Evolutionary conservation across 257 asterid genomes (phyloP), one percentile per base, ranked within the genome.

Genomic region (Eustoma russellianum): DNA sequence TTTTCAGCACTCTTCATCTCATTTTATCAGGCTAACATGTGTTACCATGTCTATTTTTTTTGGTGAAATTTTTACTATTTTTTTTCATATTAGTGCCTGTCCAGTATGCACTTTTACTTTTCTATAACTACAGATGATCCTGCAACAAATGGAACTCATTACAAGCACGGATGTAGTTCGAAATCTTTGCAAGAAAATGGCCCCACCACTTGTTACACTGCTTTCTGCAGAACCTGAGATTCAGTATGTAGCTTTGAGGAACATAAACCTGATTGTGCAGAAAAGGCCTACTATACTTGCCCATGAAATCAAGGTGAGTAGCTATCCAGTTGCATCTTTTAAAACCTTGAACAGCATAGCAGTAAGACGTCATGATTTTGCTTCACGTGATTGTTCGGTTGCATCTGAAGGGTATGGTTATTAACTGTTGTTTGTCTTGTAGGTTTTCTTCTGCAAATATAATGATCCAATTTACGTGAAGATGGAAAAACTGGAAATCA

Each of bases 121-220:
- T 48, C 34, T 48, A 67, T 35, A 64, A 57, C 47, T 68, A 63
- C 93, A 92, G 99, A 81, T 92, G 97, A 92, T 92, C 74, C 99
- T 92, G 70, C 79, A 85, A 68, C 99, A 92, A 83, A 92, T 92
- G 99, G 99, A 92, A 74, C 81, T 88, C 66, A 92, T 92, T 56
- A 83, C 91, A 57, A 88, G 99, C 86, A 85, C 97, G 17, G 99
- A 92, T 73, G 94, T 88, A 18, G 94, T 92, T 60, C 86, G 95
- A 56, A 88, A 92, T 72, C 95, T 92, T 50, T 92, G 99, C 81
- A 92, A 92, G 85, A 92, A 92, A 79, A 88, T 92, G 99, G 99
- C 96, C 60, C 97, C 99, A 53, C 94, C 97, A 40, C 94, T 92
- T 61, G 99, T 92, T 68, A 92, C 99, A 48, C 72, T 92, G 71